Conservation (phyloP, 2,329 filamentous ascomycete genomes). For the Dryadomyces sulphureus region DNA sequence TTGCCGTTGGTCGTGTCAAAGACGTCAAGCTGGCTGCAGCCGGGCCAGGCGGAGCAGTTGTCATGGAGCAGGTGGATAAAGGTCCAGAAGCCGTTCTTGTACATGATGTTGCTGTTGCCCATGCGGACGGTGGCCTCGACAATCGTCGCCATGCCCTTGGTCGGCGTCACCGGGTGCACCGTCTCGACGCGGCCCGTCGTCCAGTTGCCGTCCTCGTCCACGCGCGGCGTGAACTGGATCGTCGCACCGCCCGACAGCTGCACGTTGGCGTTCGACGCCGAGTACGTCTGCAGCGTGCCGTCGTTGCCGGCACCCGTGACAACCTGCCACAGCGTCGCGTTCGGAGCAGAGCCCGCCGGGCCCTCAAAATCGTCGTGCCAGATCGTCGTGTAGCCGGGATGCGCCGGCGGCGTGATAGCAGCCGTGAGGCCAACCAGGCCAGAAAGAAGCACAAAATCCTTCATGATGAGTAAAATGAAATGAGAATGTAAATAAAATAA, state of each 20-base stretch:
- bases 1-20: slow-evolving; percentile 39
- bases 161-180: slow-evolving; percentile 29
- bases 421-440: slow-evolving; percentile 11
- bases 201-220: slow-evolving; percentile 28
- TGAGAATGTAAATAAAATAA: no score
- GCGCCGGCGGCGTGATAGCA: slow-evolving; percentile 23
- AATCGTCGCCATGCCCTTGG: slow-evolving; percentile 27
- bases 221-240: slow-evolving; percentile 34
- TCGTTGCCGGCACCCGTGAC: slow-evolving; percentile 47
- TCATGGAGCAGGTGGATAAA: slow-evolving; percentile 44
- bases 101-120: slow-evolving; percentile 21
- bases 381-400: slow-evolving; percentile 22
- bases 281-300: slow-evolving; percentile 36
- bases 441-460: not conserved
- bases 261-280: slow-evolving; percentile 28
- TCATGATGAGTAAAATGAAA: no score
- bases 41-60: slow-evolving; percentile 33
- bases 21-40: slow-evolving; percentile 41
- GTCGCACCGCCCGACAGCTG: slow-evolving; percentile 34
- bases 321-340: slow-evolving; percentile 23
- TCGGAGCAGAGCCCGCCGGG: slow-evolving; percentile 17
- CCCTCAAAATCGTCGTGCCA: slow-evolving; percentile 32
- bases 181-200: slow-evolving; percentile 40
- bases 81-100: slow-evolving; percentile 42
- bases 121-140: slow-evolving; percentile 32